Evolutionary conservation across 768 basidiomycete genomes (phyloP), one percentile per base, ranked within the genome.

Genomic region (Mycena albidolilacea): DNA sequence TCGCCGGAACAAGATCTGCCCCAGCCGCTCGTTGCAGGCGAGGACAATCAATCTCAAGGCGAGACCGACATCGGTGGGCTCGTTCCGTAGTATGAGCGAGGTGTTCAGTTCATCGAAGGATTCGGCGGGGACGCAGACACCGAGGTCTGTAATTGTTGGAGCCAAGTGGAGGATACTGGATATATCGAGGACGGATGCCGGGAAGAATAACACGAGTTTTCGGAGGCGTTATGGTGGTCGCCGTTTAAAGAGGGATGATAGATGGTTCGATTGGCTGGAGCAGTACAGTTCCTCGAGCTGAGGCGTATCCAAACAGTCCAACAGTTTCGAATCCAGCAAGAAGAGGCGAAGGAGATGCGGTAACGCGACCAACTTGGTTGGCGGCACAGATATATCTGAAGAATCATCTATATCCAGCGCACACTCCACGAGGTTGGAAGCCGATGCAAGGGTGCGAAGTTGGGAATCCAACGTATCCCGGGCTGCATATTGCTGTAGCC

Each of bases 371-470:
- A 39, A 37, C 3, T 30, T 59, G 19, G 17, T n/a, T 12, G 60
- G 50, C 7, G 38, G 60, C n/a, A 30, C 35, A 15, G 52, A 37
- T 15, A 30, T 58, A 6, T 14, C 10, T 38, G 12, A 15, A 1
- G 7, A 30, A 30, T 30, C 7, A 39, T n/a, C 21, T 11, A 64
- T 8, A 2, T 50, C 17, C 57, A 50, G 35, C 12, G 17, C 63
- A n/a, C 69, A 71, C 5, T 71, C 70, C 2, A 64, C 58, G 8
- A 71, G 57, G 41, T 60, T 65, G 38, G 39, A 41, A 10, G 63
- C 30, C 30, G 57, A 59, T 10, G 19, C 37, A 10, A 71, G 70
- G 35, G 15, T 14, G 7, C 44, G 6, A 54, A 58, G 41, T 10
- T 58, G 41, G 5, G 10, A 1, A 14, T 30, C 23, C 63, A 63